phyloP scores from a whole-genome alignment of 495 filamentous ascomycete species.

The Pyrenula aspistea region DNA sequence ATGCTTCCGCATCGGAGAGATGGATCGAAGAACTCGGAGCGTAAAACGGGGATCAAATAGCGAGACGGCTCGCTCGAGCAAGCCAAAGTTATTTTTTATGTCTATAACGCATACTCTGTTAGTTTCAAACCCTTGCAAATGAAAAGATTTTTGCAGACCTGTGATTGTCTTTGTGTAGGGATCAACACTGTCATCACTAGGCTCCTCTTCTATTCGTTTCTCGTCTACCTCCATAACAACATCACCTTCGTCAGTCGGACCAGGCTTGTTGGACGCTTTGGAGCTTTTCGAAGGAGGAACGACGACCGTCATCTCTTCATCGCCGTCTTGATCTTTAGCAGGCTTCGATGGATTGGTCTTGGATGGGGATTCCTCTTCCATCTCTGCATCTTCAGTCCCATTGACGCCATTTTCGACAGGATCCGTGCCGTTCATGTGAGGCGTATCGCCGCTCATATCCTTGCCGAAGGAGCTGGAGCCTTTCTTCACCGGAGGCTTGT shows the following conservation, averaged over 20 bases:
- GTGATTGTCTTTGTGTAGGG: conserved; percentile 54
- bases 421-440: conserved; percentile 59
- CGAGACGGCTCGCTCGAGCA: conserved; percentile 82
- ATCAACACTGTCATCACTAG: conserved; percentile 44
- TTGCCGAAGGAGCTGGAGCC: conserved; percentile 19
- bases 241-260: conserved; percentile 57
- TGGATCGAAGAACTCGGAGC: conserved; percentile 82
- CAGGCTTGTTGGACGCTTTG: conserved; percentile 44
- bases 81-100: conserved; percentile 83
- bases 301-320: conserved; percentile 78
- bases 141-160: conserved; percentile 23
- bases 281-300: conserved; percentile 66
- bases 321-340: conserved; percentile 59
- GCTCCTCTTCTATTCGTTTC: conserved; percentile 25
- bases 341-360: conserved; percentile 37
- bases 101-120: neutral
- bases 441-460: conserved; percentile 52
- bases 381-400: conserved; percentile 67
- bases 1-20: conserved; percentile 88
- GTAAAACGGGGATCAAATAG: conserved; percentile 94
- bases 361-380: conserved; percentile 62
- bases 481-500: conserved; percentile 29
- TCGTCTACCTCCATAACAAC: conserved; percentile 55
- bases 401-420: conserved; percentile 65
- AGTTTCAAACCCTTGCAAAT: neutral